Conservation (phyloP, 2,329 filamentous ascomycete species). For the Colletotrichum siamense region DNA sequence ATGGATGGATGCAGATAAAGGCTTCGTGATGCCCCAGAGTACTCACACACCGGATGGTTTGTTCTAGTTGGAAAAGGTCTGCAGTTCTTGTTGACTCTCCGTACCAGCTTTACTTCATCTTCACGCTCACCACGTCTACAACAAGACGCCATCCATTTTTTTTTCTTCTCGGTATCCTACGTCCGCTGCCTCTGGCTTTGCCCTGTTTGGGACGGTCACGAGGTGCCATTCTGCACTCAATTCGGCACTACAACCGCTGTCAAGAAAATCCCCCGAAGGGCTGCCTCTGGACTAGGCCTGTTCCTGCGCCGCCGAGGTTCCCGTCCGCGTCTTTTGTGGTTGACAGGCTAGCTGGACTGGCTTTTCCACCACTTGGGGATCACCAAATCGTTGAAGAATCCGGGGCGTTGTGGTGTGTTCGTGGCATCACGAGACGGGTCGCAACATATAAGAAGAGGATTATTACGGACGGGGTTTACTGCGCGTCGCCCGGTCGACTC, state of each 20-base stretch:
- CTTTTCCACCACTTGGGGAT: conserved; percentile 1
- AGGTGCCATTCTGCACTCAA: conserved; percentile 15
- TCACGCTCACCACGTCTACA: background rate
- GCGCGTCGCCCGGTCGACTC: background rate
- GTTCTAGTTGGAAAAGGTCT: background rate
- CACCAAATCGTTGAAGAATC: background rate
- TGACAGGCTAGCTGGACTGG: background rate
- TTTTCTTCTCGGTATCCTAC: background rate
- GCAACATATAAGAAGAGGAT: background rate
- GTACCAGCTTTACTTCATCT: background rate
- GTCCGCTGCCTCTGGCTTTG: background rate
- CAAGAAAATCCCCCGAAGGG: background rate
- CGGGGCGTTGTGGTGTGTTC: background rate
- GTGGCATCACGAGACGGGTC: background rate
- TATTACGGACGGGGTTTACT: background rate
- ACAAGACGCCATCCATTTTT: background rate
- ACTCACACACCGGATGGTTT: background rate
- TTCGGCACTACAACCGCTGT: background rate
- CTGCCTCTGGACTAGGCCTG: background rate
- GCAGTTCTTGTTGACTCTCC: background rate
- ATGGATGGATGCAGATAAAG: conserved; percentile 10
- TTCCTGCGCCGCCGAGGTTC: background rate
- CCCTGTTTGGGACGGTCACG: conserved; percentile 14
- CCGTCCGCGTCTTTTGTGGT: background rate
- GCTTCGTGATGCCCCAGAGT: conserved; percentile 16